Base-by-base conservation (phyloP, 1,284 basidiomycete genomes). In the Tremellales sp. region DNA sequence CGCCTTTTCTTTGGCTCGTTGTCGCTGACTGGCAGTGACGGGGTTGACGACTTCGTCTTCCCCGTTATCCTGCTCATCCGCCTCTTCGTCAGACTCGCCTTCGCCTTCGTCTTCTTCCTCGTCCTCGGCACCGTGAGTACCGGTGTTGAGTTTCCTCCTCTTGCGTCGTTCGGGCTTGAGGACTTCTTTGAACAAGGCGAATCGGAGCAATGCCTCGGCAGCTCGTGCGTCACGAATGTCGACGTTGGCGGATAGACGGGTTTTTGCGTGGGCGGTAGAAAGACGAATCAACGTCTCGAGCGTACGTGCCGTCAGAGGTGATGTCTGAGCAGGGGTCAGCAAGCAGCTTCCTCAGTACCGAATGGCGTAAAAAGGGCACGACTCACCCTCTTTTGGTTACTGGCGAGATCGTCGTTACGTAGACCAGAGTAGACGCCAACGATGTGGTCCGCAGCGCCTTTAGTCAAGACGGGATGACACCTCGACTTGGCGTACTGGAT, bases 251-350 rank as follows among this genome's bases (percentile, higher is more conserved):
- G 92, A 93, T 3, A 99, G 79, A 19, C 94, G 84, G 12, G 92
- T 84, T 76, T 99, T 99, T 53, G 96, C 96, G 72, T 98, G 96
- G 0, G 96, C 96, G 15, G 94, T 98, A 5, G 96, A 83, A 13
- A 99, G 82, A 80, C 96, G 96, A 71, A 99, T 99, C 40, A 99
- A 81, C 1, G 96, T 99, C 76, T 99, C 96, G 50, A 99, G 84
- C 5, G 96, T 97, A 82, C 96, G 92, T 13, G 96, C 94, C 1
- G 96, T 99, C 57, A 99, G 78, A 2, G 96, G 96, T 11, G 94
- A 89, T 3, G 96, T 99, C 88, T 96, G 35, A 19, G n/a, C 12
- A 24, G 11, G 19, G 27, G 39, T 21, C n/a, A n/a, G n/a, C n/a
- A n/a, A n/a, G 56, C 3, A 45, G 23, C 37, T 23, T 35, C 44